Percentiles rank a stretch among this genome's conserved stretches.
Conservation (phyloP, 495 filamentous ascomycete species). For the Cercophora sp. region DNA sequence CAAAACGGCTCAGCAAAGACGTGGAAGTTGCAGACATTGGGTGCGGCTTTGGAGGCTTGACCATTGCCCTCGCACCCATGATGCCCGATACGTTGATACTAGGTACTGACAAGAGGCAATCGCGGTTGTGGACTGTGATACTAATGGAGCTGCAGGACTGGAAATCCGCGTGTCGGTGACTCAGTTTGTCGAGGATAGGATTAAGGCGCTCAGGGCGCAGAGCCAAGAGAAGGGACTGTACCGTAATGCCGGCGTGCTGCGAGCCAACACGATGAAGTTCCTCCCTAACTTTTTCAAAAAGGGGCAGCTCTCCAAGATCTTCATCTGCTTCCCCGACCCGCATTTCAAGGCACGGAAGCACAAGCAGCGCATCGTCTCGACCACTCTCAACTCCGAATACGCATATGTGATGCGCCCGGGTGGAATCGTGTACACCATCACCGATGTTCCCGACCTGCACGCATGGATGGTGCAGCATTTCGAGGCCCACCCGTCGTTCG, state of each 20-base stretch:
- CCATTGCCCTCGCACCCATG: conserved; percentile 77
- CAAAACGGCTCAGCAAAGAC: conserved; percentile 53
- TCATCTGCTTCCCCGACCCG: conserved; percentile 97
- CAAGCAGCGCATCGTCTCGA: conserved; percentile 90
- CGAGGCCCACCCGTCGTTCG: conserved; percentile 63
- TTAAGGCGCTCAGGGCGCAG: conserved; percentile 72
- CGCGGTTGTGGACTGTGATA: too few species aligned
- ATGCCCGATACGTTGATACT: conserved; percentile 80
- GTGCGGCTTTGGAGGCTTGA: conserved; percentile 89
- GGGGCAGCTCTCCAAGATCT: conserved; percentile 76
- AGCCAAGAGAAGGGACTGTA: conserved; percentile 57
- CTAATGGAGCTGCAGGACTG: conserved; percentile 47
- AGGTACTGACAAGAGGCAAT: too few species aligned
- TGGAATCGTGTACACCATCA: conserved; percentile 90
- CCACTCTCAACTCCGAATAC: conserved; percentile 85
- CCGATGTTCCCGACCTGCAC: conserved; percentile 92
- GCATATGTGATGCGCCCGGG: conserved; percentile 81
- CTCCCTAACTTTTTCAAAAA: conserved; percentile 89
- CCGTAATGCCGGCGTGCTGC: conserved; percentile 80
- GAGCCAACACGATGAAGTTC: conserved; percentile 98
- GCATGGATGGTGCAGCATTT: conserved; percentile 90
- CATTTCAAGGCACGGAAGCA: conserved; percentile 98
- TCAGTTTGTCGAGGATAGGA: conserved; percentile 81
- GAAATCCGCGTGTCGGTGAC: conserved; percentile 89
- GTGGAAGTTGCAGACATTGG: conserved; percentile 97